These are phyloP conservation scores for Chaetoscypha palmicola DNA, from an alignment of 2,329 filamentous ascomycete species.

Conservation along the genomic window DNA sequence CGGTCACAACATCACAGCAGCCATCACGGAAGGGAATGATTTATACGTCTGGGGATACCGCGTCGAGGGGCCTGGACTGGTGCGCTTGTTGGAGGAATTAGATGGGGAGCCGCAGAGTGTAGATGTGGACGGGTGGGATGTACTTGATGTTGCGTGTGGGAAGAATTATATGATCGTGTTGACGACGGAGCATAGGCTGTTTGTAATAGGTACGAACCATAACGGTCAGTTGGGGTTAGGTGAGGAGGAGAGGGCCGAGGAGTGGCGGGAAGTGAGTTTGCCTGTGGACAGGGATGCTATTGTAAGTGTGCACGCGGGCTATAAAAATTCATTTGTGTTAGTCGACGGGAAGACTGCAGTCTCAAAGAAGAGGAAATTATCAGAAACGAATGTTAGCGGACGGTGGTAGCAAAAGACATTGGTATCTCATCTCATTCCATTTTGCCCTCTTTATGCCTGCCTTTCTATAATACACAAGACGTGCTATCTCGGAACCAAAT, in stretches of 20 bases:
- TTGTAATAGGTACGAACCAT: conserved; percentile 47
- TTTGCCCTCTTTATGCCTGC: conserved; percentile 25
- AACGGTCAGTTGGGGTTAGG: conserved; percentile 47
- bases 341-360: conserved; percentile 14
- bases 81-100: conserved; percentile 15
- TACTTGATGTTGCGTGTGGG: conserved; percentile 52
- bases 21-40: conserved; percentile 49
- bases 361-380: not conserved
- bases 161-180: conserved; percentile 52
- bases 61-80: conserved; percentile 19
- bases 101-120: conserved; percentile 19
- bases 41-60: conserved; percentile 54
- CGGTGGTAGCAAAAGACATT: conserved; percentile 9
- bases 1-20: conserved; percentile 51
- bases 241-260: not conserved
- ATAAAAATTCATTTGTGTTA: conserved; percentile 30
- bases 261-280: conserved; percentile 25
- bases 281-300: conserved; percentile 17
- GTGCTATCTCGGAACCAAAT: conserved; percentile 18
- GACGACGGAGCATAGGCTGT: conserved; percentile 42
- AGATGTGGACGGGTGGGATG: conserved; percentile 40
- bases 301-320: conserved; percentile 26
- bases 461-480: conserved; percentile 33
- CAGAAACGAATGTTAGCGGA: not conserved
- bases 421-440: conserved; percentile 27